A percentile compares a stretch with the other conserved stretches of the same genome.
Conservation (phyloP, 1,139 yeast species). For the Candida neerlandica region DNA sequence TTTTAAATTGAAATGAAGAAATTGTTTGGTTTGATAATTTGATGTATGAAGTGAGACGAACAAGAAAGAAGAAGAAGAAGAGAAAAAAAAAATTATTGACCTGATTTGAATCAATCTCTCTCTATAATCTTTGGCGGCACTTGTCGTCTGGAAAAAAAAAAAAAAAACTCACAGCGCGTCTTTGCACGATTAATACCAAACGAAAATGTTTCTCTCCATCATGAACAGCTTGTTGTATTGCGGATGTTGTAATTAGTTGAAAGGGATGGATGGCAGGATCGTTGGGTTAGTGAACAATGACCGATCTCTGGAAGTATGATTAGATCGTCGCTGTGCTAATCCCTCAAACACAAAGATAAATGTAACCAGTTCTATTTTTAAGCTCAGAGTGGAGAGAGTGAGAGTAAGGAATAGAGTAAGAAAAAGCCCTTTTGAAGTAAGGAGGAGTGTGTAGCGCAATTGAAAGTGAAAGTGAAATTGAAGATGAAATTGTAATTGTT, state of each 20-base stretch:
- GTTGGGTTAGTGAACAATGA: background rate
- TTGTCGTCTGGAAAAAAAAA: too few relatives aligned
- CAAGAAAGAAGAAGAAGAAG: background rate
- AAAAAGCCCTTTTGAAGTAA: background rate
- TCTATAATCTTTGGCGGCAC: background rate
- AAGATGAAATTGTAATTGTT: too few relatives aligned
- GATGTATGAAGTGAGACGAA: background rate
- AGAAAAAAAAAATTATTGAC: background rate
- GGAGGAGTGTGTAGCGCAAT: too few relatives aligned
- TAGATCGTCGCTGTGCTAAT: background rate
- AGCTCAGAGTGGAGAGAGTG: too few relatives aligned
- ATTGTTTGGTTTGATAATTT: background rate
- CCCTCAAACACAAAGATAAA: background rate
- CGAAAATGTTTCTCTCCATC: too few relatives aligned
- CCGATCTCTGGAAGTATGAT: background rate
- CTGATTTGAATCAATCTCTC: background rate
- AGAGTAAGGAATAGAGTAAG: too few relatives aligned
- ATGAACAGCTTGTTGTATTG: too few relatives aligned
- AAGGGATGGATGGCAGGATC: background rate
- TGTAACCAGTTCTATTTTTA: too few relatives aligned
- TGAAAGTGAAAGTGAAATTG: too few relatives aligned
- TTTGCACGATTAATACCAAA: too few relatives aligned
- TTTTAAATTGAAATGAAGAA: background rate
- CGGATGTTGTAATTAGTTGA: background rate
- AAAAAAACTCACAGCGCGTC: too few relatives aligned